These are phyloP conservation scores for Lagenidium giganteum DNA, from an alignment of 352 stramenopile species.

Conservation along the genomic window DNA sequence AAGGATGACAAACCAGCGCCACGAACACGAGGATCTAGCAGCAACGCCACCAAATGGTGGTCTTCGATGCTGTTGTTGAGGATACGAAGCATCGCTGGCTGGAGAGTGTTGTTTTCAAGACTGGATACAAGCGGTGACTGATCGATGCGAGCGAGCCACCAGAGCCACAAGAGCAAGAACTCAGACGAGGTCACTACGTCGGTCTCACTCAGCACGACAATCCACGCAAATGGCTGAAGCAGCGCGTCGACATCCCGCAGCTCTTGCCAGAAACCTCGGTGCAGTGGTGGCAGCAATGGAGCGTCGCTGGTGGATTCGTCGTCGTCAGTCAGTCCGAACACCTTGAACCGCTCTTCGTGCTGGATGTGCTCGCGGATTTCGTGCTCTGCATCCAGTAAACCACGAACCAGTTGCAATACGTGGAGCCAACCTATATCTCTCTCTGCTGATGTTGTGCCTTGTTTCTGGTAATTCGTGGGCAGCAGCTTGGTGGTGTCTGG, in stretches of 20 bases:
- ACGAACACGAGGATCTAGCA: constrained; percentile 41
- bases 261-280: constrained; percentile 27
- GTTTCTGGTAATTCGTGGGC: too few relatives aligned
- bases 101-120: constrained; percentile 1
- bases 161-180: constrained; percentile 42
- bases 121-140: constrained; percentile 1
- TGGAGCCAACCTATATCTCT: too few relatives aligned
- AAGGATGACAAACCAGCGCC: constrained; percentile 31
- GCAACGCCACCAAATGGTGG: constrained; percentile 35
- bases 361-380: constrained; percentile 18
- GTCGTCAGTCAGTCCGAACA: too few relatives aligned
- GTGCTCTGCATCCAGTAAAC: too few relatives aligned
- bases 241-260: constrained; percentile 25
- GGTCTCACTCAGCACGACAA: constrained; percentile 31
- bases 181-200: constrained; percentile 28
- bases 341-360: constrained; percentile 1
- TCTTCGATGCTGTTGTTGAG: constrained; percentile 12
- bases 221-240: constrained; percentile 39
- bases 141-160: constrained; percentile 24
- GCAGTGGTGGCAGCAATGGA: constrained; percentile 2
- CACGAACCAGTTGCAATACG: too few relatives aligned
- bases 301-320: not conserved
- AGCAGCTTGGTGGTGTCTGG: too few relatives aligned
- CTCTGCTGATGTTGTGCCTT: too few relatives aligned
- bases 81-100: constrained; percentile 5